A percentile compares a stretch with the other conserved stretches of the same genome.
Evolutionary conservation across 1,284 basidiomycete species (phyloP).

Genomic region (Agaricales sp.): DNA sequence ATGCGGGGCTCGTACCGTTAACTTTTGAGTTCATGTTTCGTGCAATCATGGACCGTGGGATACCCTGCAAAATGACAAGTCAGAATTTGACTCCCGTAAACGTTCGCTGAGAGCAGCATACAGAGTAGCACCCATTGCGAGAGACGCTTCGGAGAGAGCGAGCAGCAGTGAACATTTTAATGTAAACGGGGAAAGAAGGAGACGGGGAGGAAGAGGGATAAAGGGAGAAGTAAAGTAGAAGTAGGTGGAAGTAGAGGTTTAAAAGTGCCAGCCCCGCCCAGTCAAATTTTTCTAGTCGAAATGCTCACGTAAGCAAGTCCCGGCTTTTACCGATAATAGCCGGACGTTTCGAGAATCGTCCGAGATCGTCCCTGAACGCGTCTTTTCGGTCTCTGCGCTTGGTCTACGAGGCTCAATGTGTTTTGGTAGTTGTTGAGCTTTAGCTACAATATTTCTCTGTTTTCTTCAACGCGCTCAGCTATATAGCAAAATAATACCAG

Average conservation of each 20-base stretch:
- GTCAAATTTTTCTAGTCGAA: neutral
- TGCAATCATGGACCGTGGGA: conserved; percentile 61
- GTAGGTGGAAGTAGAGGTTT: neutral
- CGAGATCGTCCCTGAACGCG: no score
- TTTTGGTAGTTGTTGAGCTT: no score
- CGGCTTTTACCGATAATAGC: no score
- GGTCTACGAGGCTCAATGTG: no score
- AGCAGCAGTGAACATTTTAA: conserved; percentile 55
- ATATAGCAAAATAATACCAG: no score
- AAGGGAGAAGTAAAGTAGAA: neutral
- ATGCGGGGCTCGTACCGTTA: conserved; percentile 38
- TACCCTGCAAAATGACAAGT: conserved; percentile 29
- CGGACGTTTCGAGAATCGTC: no score
- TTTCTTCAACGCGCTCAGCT: no score
- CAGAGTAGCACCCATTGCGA: conserved; percentile 58
- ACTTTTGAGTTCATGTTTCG: conserved; percentile 81
- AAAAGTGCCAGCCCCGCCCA: neutral
- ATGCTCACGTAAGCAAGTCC: neutral
- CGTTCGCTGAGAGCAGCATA: conserved; percentile 24
- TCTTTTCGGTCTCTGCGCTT: no score
- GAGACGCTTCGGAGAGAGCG: conserved; percentile 49
- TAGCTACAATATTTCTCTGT: no score
- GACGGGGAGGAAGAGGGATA: neutral
- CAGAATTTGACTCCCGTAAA: conserved; percentile 2
- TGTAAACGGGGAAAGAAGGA: conserved; percentile 25